These are phyloP conservation scores for Dictyostelium firmibasis DNA, from an alignment of 78 protist genomes.

Conservation along the genomic window DNA sequence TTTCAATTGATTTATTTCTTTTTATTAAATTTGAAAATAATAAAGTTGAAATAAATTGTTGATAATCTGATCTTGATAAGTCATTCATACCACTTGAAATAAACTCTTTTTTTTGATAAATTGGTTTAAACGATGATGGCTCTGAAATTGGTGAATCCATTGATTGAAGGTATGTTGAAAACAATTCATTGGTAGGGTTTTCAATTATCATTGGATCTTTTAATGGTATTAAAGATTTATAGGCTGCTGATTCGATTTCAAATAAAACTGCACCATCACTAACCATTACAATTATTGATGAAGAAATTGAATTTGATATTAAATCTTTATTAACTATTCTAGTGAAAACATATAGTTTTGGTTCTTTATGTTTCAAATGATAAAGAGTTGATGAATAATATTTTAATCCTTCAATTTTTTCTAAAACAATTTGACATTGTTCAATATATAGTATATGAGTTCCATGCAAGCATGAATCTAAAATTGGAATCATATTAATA, in stretches of 20 bases:
- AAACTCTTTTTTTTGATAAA: background rate
- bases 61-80: background rate
- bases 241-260: background rate
- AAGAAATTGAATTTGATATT: background rate
- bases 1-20: background rate
- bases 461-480: slow-evolving; percentile 2
- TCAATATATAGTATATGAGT: background rate
- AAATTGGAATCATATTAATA: background rate
- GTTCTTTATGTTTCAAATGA: background rate
- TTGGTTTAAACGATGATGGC: background rate
- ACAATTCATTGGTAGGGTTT: background rate
- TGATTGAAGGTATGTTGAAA: background rate
- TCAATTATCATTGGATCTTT: background rate
- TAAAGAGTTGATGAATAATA: background rate
- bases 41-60: background rate
- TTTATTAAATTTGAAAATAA: background rate
- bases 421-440: slow-evolving; percentile 30
- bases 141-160: background rate
- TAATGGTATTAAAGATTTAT: background rate
- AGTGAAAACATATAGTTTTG: background rate
- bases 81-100: background rate
- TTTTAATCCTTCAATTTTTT: slow-evolving; percentile 30
- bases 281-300: background rate
- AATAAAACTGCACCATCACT: background rate
- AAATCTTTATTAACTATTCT: background rate